A percentile compares a stretch with the other conserved stretches of the same genome.
Evolutionary conservation across 345 rosid genomes (phyloP).

Genomic region (Citrus mangshanensis): DNA sequence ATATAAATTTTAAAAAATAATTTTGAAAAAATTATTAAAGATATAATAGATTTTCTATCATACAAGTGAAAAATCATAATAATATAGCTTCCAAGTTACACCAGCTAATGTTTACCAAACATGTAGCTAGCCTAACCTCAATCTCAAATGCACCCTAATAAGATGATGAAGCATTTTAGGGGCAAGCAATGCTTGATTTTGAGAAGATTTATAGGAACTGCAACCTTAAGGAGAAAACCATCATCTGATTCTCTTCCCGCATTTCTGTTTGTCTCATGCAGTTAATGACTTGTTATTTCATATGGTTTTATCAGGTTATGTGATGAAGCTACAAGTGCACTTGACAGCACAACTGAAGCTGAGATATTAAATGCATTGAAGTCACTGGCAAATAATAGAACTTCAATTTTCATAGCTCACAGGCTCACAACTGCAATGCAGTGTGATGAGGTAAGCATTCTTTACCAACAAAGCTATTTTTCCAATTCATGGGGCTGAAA

Average conservation of each 20-base stretch:
- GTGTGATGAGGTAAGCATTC: constrained; percentile 75
- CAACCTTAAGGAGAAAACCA: not conserved
- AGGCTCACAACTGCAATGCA: constrained; percentile 99
- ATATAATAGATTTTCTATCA: too few species aligned
- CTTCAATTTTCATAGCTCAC: constrained; percentile 93
- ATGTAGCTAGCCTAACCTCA: too few species aligned
- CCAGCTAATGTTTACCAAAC: too few species aligned
- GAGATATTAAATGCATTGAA: constrained; percentile 85
- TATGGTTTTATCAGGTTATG: constrained; percentile 60
- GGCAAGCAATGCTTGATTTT: not conserved
- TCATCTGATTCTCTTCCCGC: not conserved
- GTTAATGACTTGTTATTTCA: not conserved
- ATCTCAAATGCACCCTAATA: not conserved
- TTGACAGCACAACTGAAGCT: constrained; percentile 98
- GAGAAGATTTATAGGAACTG: not conserved
- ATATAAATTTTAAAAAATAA: too few species aligned
- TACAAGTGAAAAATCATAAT: too few species aligned
- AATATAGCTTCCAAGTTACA: too few species aligned
- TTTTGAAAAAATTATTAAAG: too few species aligned
- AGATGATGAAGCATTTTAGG: not conserved
- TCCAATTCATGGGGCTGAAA: not conserved
- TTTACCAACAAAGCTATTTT: not conserved
- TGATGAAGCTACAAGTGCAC: constrained; percentile 98
- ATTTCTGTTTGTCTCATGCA: not conserved
- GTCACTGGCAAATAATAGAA: constrained; percentile 78